Evolutionary conservation across 306 rosid genomes (phyloP).

Genomic region (Quercus suber): DNA sequence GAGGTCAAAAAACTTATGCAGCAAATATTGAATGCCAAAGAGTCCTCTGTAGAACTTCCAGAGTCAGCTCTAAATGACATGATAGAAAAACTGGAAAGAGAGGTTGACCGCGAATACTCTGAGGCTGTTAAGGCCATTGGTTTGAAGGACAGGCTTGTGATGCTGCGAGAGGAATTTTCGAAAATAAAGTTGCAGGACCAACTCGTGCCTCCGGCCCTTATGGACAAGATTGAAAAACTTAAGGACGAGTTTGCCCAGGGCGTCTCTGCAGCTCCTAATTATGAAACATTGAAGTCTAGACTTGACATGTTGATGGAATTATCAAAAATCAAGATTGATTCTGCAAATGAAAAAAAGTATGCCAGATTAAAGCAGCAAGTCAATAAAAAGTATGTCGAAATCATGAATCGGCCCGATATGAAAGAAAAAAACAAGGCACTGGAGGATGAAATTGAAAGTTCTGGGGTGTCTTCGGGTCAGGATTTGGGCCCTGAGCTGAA

Average conservation of each 20-base stretch:
- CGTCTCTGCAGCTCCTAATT: slow-evolving; percentile 56
- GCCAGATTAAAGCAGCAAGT: slow-evolving; percentile 53
- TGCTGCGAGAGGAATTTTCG: slow-evolving; percentile 49
- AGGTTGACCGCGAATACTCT: slow-evolving; percentile 53
- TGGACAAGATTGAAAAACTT: slow-evolving; percentile 58
- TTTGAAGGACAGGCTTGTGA: slow-evolving; percentile 46
- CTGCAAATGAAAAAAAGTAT: slow-evolving; percentile 33
- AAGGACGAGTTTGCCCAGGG: slow-evolving; percentile 48
- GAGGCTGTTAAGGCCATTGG: slow-evolving; percentile 65
- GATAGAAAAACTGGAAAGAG: slow-evolving; percentile 55
- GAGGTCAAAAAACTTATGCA: slow-evolving; percentile 60
- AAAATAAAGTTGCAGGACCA: slow-evolving; percentile 47
- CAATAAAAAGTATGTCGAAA: slow-evolving; percentile 35
- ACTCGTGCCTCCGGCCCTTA: slow-evolving; percentile 45
- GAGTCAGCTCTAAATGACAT: slow-evolving; percentile 42
- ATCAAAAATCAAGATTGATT: slow-evolving; percentile 42
- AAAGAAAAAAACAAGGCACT: slow-evolving; percentile 52
- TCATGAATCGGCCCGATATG: slow-evolving; percentile 44
- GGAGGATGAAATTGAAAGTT: slow-evolving; percentile 54
- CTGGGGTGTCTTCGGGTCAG: slow-evolving; percentile 27
- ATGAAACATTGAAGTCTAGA: slow-evolving; percentile 48
- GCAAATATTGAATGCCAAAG: slow-evolving; percentile 38
- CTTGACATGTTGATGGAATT: slow-evolving; percentile 60
- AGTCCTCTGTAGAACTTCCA: slow-evolving; percentile 44
- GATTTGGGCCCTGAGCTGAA: slow-evolving; percentile 57